Evolutionary conservation across 208 protist genomes (phyloP), one percentile per base, ranked within the genome.

Genomic region (Tritrichomonas foetus): DNA sequence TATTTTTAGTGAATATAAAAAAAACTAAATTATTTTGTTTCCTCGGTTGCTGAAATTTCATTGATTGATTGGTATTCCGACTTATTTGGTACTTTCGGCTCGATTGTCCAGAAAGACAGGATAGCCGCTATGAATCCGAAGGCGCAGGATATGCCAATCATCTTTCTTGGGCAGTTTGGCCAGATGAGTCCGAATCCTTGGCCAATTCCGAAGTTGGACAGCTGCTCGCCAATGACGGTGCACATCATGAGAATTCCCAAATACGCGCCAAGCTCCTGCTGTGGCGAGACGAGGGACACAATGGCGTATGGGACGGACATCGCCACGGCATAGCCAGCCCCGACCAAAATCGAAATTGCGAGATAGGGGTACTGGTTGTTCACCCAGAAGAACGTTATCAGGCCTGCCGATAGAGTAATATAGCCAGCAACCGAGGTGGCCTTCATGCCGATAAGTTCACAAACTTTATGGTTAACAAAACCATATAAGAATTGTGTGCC

Each of bases 271-370:
- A 57, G 53, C 33, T 89, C 47, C 30, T 89, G 47, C 1, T 89
- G 11, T 33, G 78, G 44, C 3, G 47, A 41, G 27, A n/a, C 33
- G 2, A 39, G 22, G 2, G n/a, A 25, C 27, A 89, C 78, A 89
- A 89, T 39, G 39, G 78, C 78, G n/a, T 89, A 89, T 39, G 78
- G 78, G 2, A 89, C 78, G 5, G 78, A 89, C n/a, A 44, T 89
- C 14, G 44, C 33, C 16, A 89, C 47, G 13, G 41, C 25, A 49
- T 33, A 89, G 9, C n/a, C 0, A 50, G 44, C 39, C 1, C 78
- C 78, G 16, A 89, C n/a, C 39, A 36, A 36, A 39, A 36, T 30
- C 0, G 57, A n/a, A 20, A 89, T 33, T 16, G n/a, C 78, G 1
- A 89, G 30, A 30, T 20, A 44, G 3, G 44, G 22, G n/a, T 33